These are phyloP conservation scores for Hypoxylon perforatum DNA, from an alignment of 495 filamentous ascomycete genomes.

Conservation along the genomic window DNA sequence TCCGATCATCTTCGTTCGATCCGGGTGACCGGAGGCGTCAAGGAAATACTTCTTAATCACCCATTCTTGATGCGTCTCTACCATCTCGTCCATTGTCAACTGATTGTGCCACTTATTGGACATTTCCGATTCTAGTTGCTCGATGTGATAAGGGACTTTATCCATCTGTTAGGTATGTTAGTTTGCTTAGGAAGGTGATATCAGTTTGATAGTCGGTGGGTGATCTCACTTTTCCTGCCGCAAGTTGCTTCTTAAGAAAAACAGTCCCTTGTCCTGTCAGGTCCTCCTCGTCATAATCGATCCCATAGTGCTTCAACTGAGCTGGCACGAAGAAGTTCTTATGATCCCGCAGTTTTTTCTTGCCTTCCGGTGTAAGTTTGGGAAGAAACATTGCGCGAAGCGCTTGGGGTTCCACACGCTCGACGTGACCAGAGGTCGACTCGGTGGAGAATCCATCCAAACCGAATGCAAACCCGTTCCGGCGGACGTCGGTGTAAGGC, in stretches of 20 bases:
- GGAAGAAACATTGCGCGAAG: slow-evolving; percentile 31
- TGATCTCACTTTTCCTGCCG: slow-evolving; percentile 21
- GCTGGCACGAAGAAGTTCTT: slow-evolving; percentile 20
- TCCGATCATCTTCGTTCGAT: slow-evolving; percentile 29
- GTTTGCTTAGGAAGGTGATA: too few relatives aligned
- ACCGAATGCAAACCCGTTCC: slow-evolving; percentile 23
- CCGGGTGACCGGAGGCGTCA: slow-evolving; percentile 18
- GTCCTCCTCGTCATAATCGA: slow-evolving; percentile 28
- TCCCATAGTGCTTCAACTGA: slow-evolving; percentile 36
- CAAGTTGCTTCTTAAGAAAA: slow-evolving; percentile 30
- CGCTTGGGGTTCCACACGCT: slow-evolving; percentile 12
- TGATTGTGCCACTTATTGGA: slow-evolving; percentile 26
- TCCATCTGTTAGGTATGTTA: slow-evolving; percentile 24
- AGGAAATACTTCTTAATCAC: slow-evolving; percentile 34
- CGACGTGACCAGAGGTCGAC: slow-evolving; percentile 7
- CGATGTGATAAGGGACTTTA: slow-evolving; percentile 29
- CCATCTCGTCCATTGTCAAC: slow-evolving; percentile 22
- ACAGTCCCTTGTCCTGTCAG: slow-evolving; percentile 28
- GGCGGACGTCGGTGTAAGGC: neutral
- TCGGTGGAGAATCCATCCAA: slow-evolving; percentile 18
- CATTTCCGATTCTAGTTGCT: slow-evolving; percentile 20
- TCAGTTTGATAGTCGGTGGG: neutral
- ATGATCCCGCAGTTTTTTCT: slow-evolving; percentile 7
- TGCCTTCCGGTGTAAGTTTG: slow-evolving; percentile 15
- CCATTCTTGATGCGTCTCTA: slow-evolving; percentile 12